Percentiles rank a stretch among this genome's conserved stretches.
Evolutionary conservation across 768 basidiomycete species (phyloP).

Genomic region (Sarcodon aspratus): DNA sequence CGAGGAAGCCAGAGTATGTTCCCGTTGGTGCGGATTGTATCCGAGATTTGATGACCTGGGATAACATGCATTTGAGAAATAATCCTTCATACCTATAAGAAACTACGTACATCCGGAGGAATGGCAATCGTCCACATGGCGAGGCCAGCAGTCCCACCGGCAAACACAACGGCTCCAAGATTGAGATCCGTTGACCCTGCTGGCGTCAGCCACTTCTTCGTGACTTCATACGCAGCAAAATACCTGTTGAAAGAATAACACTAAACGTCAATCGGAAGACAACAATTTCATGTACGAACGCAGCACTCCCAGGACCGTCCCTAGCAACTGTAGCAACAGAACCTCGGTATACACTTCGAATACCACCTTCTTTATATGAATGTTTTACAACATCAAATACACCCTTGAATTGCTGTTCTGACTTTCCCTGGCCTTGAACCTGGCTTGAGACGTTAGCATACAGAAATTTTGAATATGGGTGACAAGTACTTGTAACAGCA

Average conservation of each 20-base stretch:
- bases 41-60: conserved; percentile 87
- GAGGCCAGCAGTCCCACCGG: conserved; percentile 90
- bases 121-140: conserved; percentile 99
- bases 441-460: conserved; percentile 18
- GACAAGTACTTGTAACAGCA: conserved; percentile 68
- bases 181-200: conserved; percentile 71
- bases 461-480: conserved; percentile 4
- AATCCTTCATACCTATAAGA: background rate
- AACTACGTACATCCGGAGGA: conserved; percentile 76
- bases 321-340: conserved; percentile 88
- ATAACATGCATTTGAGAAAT: background rate
- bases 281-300: conserved; percentile 28
- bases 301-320: conserved; percentile 95
- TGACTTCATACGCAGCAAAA: conserved; percentile 93
- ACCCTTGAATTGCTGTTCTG: conserved; percentile 71
- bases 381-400: conserved; percentile 85
- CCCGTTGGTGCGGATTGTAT: conserved; percentile 95
- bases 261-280: conserved; percentile 2
- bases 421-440: conserved; percentile 94
- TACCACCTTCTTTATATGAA: conserved; percentile 88
- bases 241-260: conserved; percentile 43
- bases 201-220: conserved; percentile 80
- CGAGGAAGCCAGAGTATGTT: conserved; percentile 90
- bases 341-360: conserved; percentile 87
- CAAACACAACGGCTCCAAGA: conserved; percentile 76